A percentile compares a stretch with the other conserved stretches of the same genome.
phyloP scores from a whole-genome alignment of 805 yeast species.

The Starmerella asiatica region DNA sequence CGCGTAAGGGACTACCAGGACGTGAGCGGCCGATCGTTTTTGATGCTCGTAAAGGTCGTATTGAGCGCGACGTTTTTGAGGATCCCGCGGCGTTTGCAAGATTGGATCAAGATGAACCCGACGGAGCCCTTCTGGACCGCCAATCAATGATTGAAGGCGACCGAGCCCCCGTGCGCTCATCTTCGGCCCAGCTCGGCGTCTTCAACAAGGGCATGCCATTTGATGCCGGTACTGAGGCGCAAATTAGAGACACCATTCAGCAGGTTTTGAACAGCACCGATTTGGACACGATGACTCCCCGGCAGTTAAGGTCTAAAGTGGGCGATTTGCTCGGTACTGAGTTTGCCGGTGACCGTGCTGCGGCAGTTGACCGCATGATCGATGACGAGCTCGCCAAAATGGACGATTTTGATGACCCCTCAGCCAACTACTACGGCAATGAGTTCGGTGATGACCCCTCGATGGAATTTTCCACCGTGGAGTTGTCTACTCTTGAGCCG shows the following conservation, averaged over 20 bases:
- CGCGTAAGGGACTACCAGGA: constrained; percentile 28
- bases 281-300: constrained; percentile 27
- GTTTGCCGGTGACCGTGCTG: constrained; percentile 24
- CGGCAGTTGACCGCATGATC: constrained; percentile 25
- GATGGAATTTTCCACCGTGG: background rate
- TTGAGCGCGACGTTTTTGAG: constrained; percentile 22
- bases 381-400: constrained; percentile 30
- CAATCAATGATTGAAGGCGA: background rate
- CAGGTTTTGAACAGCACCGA: constrained; percentile 26
- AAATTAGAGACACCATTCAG: constrained; percentile 24
- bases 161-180: background rate
- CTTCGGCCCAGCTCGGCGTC: background rate
- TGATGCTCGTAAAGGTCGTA: constrained; percentile 26
- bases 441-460: background rate
- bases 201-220: constrained; percentile 5
- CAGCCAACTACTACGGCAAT: too few species aligned
- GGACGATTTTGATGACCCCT: constrained; percentile 9
- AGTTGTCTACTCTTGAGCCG: too few species aligned
- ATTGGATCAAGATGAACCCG: background rate
- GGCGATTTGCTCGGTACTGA: constrained; percentile 28
- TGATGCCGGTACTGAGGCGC: constrained; percentile 22
- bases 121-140: background rate
- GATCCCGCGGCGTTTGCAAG: constrained; percentile 8
- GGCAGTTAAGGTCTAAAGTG: constrained; percentile 27
- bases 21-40: constrained; percentile 27